Conservation (phyloP, 306 rosid species). For the Mimosa pudica region DNA sequence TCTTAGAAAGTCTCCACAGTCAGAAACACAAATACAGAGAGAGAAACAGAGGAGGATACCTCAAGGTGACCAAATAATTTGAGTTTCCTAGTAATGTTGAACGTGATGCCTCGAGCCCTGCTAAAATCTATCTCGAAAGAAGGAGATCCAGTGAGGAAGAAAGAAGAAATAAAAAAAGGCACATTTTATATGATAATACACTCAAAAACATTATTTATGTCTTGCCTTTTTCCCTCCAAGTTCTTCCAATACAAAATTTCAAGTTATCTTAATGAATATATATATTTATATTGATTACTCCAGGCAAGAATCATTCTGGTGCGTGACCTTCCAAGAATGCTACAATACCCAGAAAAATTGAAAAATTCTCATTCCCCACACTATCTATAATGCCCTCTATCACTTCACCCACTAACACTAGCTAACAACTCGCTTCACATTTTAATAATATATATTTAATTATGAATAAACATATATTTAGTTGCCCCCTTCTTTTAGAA, state of each 20-base stretch:
- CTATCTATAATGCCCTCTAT: background rate
- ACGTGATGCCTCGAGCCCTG: slow-evolving; percentile 73
- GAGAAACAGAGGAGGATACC: slow-evolving; percentile 35
- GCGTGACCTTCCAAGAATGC: slow-evolving; percentile 46
- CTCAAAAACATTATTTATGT: slow-evolving; percentile 48
- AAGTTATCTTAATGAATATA: slow-evolving; percentile 53
- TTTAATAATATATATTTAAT: too few species aligned
- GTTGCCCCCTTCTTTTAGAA: background rate
- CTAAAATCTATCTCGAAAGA: slow-evolving; percentile 70
- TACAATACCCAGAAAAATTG: background rate
- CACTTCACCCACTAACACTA: background rate
- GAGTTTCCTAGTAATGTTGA: slow-evolving; percentile 29
- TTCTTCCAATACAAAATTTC: slow-evolving; percentile 32
- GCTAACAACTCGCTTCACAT: slow-evolving; percentile 14
- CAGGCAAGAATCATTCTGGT: slow-evolving; percentile 70
- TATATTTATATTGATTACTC: slow-evolving; percentile 48
- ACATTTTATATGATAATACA: slow-evolving; percentile 34
- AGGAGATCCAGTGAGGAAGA: slow-evolving; percentile 36
- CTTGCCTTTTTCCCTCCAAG: slow-evolving; percentile 46
- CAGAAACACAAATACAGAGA: slow-evolving; percentile 41
- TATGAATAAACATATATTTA: too few species aligned
- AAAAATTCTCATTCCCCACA: background rate
- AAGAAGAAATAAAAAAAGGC: slow-evolving; percentile 15
- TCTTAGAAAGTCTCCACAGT: slow-evolving; percentile 60
- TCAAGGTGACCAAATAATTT: slow-evolving; percentile 59